Percentiles rank a stretch among this genome's conserved stretches.
These are phyloP conservation scores for Paraphaeosphaeria sporulosa DNA, from an alignment of 2,329 filamentous ascomycete genomes.

Conservation along the genomic window DNA sequence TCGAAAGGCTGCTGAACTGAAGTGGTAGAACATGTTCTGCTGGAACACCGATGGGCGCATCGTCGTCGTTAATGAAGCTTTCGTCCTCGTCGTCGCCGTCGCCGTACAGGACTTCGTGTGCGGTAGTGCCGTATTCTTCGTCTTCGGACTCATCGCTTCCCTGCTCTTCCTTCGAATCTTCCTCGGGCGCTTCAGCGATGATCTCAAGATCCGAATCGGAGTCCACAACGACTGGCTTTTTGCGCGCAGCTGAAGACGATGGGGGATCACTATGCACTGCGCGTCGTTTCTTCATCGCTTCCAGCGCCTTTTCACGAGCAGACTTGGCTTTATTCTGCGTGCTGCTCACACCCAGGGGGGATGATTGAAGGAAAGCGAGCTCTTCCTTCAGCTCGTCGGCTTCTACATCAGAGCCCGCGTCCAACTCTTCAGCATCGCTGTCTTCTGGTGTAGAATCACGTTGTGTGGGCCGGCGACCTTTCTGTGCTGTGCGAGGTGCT, in stretches of 20 bases:
- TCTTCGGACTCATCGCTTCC: conserved; percentile 17
- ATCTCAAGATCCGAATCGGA: conserved; percentile 42
- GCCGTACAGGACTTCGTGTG: conserved; percentile 57
- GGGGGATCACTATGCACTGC: conserved; percentile 41
- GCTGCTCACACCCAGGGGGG: conserved; percentile 38
- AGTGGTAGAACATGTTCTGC: conserved; percentile 70
- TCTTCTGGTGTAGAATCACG: conserved; percentile 13
- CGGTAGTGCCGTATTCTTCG: conserved; percentile 34
- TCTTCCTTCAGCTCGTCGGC: conserved; percentile 56
- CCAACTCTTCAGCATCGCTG: conserved; percentile 30
- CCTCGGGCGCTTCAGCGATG: conserved; percentile 42
- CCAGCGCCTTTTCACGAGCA: conserved; percentile 53
- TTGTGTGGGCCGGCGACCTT: background rate
- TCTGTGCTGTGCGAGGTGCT: background rate
- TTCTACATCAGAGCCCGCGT: conserved; percentile 25
- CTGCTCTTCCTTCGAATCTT: conserved; percentile 19
- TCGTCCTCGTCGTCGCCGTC: conserved; percentile 66
- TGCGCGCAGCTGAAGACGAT: conserved; percentile 30
- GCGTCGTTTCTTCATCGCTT: conserved; percentile 52
- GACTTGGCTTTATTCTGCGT: conserved; percentile 38
- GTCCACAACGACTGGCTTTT: conserved; percentile 30
- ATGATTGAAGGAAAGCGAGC: conserved; percentile 52
- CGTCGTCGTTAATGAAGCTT: conserved; percentile 70
- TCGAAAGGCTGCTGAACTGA: conserved; percentile 71
- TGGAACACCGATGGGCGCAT: conserved; percentile 60